Evolutionary conservation across 768 basidiomycete species (phyloP).

Genomic region (Lyophyllum atratum): DNA sequence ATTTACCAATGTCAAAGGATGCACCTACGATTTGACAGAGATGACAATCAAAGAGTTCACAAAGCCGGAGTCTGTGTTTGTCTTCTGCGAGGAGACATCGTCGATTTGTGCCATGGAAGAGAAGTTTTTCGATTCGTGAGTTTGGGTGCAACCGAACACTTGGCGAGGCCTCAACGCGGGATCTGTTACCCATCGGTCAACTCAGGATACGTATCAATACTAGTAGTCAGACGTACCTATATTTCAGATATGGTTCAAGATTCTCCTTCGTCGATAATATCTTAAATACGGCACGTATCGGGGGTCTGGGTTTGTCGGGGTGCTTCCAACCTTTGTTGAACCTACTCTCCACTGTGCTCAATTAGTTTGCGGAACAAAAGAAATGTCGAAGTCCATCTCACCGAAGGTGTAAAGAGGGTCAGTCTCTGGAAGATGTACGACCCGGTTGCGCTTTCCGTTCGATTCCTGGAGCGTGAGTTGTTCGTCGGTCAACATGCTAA

Average conservation of each 20-base stretch:
- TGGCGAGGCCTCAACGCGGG: constrained; percentile 28
- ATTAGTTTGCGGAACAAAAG: neutral
- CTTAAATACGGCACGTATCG: constrained; percentile 19
- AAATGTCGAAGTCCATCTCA: constrained; percentile 29
- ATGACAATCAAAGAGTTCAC: constrained; percentile 49
- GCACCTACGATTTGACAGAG: constrained; percentile 58
- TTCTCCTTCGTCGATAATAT: constrained; percentile 15
- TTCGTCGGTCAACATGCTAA: constrained; percentile 29
- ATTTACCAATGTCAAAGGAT: constrained; percentile 62
- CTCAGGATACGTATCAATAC: too few relatives aligned
- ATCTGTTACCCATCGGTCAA: too few relatives aligned
- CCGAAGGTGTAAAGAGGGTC: constrained; percentile 40
- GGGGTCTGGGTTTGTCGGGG: constrained; percentile 18
- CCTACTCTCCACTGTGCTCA: constrained; percentile 16
- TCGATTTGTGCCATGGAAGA: constrained; percentile 72
- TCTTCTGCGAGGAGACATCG: constrained; percentile 60
- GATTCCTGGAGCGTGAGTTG: constrained; percentile 45
- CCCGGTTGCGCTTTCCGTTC: constrained; percentile 43
- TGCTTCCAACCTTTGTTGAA: constrained; percentile 24
- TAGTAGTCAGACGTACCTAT: constrained; percentile 8
- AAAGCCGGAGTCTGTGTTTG: constrained; percentile 44
- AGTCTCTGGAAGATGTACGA: constrained; percentile 39
- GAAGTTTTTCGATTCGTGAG: constrained; percentile 53
- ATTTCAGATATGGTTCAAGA: constrained; percentile 14
- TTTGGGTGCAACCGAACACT: constrained; percentile 20